Base-by-base conservation (phyloP, 352 stramenopile species). In the Globisporangium rhizosaccharum region DNA sequence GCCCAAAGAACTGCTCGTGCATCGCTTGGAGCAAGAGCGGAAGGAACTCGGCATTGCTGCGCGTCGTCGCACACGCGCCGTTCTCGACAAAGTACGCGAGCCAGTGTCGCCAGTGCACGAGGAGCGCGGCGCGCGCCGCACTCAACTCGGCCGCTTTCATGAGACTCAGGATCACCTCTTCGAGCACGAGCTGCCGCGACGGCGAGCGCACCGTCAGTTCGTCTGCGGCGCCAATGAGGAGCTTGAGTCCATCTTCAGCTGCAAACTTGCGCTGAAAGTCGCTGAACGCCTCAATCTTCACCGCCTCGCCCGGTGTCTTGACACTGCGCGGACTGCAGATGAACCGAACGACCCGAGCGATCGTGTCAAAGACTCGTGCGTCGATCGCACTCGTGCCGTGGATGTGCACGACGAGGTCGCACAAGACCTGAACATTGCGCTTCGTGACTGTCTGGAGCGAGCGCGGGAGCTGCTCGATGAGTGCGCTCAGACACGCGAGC, bases 101-200 rank as follows among this genome's bases (percentile, higher is more conserved):
- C 59, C 59, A 66, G 26, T 66, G 59, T 4, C 48, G 46, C 52
- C 53, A 66, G 30, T 66, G 59, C 54, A 66, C 59, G 36, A 66
- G 25, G 4, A 66, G 53, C 1, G 53, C 53, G 10, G 46, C 23
- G 44, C 26, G 54, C 4, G 20, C 55, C 30, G 28, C 28, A 9
- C 52, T 45, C 45, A 66, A 17, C 46, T 66, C 59, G 14, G 39
- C 23, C 46, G 59, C 18, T 33, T 53, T 61, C 59, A 66, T 56
- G 26, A 66, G 23, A 30, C 20, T 42, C 53, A 66, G 37, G 28
- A 66, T 57, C 26, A 33, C 46, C 33, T 66, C 59, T 45, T 66
- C 59, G n/a, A 66, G 11, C 53, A 26, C 26, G 26, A 59, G 51
- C 17, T 64, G 58, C 17, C 51, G 51, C 9, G 57, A 51, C 2